Percentiles rank a stretch among this genome's conserved stretches.
These are phyloP conservation scores for Rosa rugosa DNA, from an alignment of 306 rosid genomes.

Conservation along the genomic window DNA sequence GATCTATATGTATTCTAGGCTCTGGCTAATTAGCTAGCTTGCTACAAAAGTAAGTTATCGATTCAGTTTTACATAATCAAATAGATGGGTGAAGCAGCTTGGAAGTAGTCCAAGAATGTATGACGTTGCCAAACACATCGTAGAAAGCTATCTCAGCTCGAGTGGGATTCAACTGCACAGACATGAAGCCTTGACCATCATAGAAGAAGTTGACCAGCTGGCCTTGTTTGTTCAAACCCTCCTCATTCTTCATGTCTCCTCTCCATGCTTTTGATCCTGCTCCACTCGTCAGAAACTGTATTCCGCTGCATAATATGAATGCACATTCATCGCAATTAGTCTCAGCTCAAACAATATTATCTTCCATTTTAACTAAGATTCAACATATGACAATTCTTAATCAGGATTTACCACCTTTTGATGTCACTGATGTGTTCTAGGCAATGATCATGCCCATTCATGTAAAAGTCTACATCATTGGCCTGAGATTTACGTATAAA, in stretches of 20 bases:
- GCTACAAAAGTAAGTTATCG: background rate
- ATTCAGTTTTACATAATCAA: background rate
- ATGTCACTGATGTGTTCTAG: constrained; percentile 60
- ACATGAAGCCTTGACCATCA: constrained; percentile 88
- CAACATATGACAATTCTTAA: background rate
- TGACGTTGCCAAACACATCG: constrained; percentile 51
- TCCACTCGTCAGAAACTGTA: constrained; percentile 78
- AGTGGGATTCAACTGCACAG: constrained; percentile 40
- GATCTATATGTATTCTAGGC: background rate
- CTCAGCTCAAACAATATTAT: background rate
- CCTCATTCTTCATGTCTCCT: constrained; percentile 18
- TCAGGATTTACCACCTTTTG: constrained; percentile 40
- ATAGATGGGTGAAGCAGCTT: constrained; percentile 34
- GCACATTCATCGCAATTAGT: constrained; percentile 1
- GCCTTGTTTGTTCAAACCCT: constrained; percentile 33
- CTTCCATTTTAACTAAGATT: background rate
- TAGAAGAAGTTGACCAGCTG: constrained; percentile 46
- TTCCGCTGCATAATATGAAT: constrained; percentile 41
- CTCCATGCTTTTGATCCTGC: constrained; percentile 95
- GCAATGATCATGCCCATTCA: constrained; percentile 93
- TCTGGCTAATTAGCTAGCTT: background rate
- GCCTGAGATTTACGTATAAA: constrained; percentile 35
- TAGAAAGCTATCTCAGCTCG: constrained; percentile 51
- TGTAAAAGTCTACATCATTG: constrained; percentile 69
- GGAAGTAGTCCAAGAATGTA: constrained; percentile 43